Percentiles rank a stretch among this genome's conserved stretches.
These are phyloP conservation scores for Uronychia setigera DNA, from an alignment of 73 alveolate species.

Conservation along the genomic window DNA sequence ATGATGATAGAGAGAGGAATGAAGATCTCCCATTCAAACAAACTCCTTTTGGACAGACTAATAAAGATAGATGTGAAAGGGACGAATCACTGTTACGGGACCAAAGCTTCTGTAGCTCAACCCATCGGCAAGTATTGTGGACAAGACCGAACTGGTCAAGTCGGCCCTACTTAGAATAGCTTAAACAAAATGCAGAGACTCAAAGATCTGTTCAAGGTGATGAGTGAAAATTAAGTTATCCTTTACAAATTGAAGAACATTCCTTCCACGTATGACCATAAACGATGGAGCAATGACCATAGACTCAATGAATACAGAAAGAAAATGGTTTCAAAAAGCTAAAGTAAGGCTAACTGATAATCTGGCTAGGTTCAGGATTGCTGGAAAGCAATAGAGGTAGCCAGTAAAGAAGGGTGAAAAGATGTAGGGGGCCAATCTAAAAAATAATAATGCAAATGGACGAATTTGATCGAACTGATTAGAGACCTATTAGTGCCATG, in stretches of 20 bases:
- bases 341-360: no score
- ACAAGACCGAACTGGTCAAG: no score
- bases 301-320: background rate
- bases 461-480: background rate
- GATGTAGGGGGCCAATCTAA: background rate
- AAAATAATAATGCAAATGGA: background rate
- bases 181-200: background rate
- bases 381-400: background rate
- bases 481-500: background rate
- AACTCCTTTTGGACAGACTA: background rate
- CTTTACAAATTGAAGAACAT: background rate
- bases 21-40: background rate
- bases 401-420: background rate
- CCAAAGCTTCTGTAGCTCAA: background rate
- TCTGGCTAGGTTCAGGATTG: no score
- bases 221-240: background rate
- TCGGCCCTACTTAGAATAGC: background rate
- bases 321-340: background rate
- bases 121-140: background rate
- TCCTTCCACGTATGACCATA: background rate
- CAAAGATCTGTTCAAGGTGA: conserved; percentile 1
- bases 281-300: background rate
- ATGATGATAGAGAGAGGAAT: background rate
- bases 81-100: background rate
- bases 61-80: background rate